Conservation (phyloP, 768 basidiomycete species). For the Chlorophyllum brunneum region DNA sequence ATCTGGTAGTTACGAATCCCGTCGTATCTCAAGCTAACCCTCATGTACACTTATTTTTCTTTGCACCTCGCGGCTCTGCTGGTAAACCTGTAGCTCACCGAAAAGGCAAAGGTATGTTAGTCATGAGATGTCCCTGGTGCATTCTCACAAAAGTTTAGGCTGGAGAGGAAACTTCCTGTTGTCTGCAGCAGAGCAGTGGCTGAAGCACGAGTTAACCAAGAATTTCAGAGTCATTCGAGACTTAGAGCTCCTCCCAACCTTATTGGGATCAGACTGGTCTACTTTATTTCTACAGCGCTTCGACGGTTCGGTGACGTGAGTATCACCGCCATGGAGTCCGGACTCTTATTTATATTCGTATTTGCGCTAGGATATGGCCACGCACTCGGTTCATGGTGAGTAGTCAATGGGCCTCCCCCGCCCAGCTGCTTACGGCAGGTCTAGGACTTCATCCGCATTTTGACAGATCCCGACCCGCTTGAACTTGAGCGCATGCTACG, state of each 20-base stretch:
- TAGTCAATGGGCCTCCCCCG: not conserved
- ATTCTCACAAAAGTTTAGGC: slow-evolving; percentile 37
- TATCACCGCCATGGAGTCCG: slow-evolving; percentile 11
- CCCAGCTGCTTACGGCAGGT: not conserved
- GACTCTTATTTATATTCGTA: not conserved
- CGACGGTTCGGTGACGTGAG: slow-evolving; percentile 83
- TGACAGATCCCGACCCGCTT: slow-evolving; percentile 77
- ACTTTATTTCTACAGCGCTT: slow-evolving; percentile 95
- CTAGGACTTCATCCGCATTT: slow-evolving; percentile 79
- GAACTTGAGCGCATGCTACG: slow-evolving; percentile 85
- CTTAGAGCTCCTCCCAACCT: slow-evolving; percentile 89
- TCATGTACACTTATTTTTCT: slow-evolving; percentile 92
- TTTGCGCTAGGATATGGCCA: slow-evolving; percentile 70
- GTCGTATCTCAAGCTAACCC: slow-evolving; percentile 94
- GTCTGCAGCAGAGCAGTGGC: slow-evolving; percentile 90
- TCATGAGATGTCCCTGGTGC: not conserved
- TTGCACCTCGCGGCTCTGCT: slow-evolving; percentile 83
- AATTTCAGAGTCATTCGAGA: slow-evolving; percentile 98
- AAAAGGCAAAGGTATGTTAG: slow-evolving; percentile 75
- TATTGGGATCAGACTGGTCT: slow-evolving; percentile 94
- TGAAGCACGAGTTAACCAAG: slow-evolving; percentile 94
- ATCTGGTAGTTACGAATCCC: slow-evolving; percentile 71
- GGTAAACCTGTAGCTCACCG: slow-evolving; percentile 94
- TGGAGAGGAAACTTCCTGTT: slow-evolving; percentile 95
- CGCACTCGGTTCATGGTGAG: slow-evolving; percentile 71